Percentiles rank a stretch among this genome's conserved stretches.
Conservation (phyloP, 1,284 basidiomycete species). For the Stygiomarasmius scandens region DNA sequence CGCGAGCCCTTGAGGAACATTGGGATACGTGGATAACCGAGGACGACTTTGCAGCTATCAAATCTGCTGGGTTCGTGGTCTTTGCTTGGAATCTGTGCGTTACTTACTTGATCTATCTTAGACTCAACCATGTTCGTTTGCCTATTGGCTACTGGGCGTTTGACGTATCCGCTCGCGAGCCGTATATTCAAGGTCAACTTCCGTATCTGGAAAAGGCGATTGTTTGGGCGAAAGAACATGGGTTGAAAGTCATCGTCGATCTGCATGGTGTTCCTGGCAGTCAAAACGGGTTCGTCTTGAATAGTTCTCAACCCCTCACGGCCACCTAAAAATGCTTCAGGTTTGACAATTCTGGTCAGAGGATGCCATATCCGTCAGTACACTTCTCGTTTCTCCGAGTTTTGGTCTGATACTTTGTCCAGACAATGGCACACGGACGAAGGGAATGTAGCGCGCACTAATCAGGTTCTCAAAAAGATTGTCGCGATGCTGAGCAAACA, state of each 20-base stretch:
- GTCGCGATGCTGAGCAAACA: constrained; percentile 61
- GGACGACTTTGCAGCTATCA: constrained; percentile 72
- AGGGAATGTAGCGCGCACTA: constrained; percentile 73
- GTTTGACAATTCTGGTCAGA: constrained; percentile 85
- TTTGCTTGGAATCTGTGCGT: not conserved
- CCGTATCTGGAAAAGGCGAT: constrained; percentile 73
- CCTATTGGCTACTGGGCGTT: constrained; percentile 95
- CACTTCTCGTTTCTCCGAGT: constrained; percentile 7
- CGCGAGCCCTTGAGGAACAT: constrained; percentile 57
- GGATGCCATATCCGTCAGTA: constrained; percentile 58
- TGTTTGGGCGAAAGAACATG: constrained; percentile 74
- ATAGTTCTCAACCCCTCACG: no score
- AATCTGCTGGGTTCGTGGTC: constrained; percentile 71
- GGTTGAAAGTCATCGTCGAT: constrained; percentile 82
- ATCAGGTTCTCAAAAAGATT: constrained; percentile 68
- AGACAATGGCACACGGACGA: constrained; percentile 70
- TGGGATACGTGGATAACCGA: constrained; percentile 87
- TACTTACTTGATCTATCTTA: no score
- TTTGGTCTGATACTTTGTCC: not conserved
- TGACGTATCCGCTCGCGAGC: constrained; percentile 52
- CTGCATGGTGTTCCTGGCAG: constrained; percentile 85
- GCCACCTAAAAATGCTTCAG: no score
- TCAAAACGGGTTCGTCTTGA: constrained; percentile 79
- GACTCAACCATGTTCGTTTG: constrained; percentile 80
- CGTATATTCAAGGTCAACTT: constrained; percentile 81